A percentile compares a stretch with the other conserved stretches of the same genome.
Conservation (phyloP, 202 grass and related monocot species). For the Elaeis oleifera region DNA sequence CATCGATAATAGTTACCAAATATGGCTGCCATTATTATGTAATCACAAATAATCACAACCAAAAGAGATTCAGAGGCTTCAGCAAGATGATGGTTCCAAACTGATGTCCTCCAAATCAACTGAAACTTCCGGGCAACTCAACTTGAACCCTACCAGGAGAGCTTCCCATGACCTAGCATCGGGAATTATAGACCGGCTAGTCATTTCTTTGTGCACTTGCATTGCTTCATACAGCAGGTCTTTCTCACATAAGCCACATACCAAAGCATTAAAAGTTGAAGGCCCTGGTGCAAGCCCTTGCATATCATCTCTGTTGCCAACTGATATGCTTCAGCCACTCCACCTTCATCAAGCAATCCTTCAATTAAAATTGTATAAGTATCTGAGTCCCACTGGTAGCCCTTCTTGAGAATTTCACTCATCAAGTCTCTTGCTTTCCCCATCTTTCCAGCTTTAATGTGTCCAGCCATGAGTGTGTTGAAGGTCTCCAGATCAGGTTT, state of each 20-base stretch:
- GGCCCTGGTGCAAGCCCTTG: constrained; percentile 7
- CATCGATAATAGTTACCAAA: too few species aligned
- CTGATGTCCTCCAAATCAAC: too few species aligned
- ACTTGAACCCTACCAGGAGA: constrained; percentile 1
- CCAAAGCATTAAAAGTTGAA: constrained; percentile 20
- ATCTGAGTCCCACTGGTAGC: constrained; percentile 30
- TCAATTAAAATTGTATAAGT: constrained; percentile 26
- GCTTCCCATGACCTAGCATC: constrained; percentile 16
- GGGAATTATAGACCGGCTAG: not conserved
- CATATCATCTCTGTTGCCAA: constrained; percentile 30
- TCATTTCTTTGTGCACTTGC: constrained; percentile 9
- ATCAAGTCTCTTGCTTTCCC: constrained; percentile 25
- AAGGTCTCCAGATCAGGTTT: constrained; percentile 25
- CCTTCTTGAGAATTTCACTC: constrained; percentile 24
- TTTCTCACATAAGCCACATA: constrained; percentile 18
- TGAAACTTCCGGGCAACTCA: not conserved
- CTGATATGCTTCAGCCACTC: constrained; percentile 8
- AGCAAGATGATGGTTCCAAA: too few species aligned
- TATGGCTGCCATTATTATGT: too few species aligned
- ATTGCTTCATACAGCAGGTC: constrained; percentile 1
- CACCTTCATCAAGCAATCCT: constrained; percentile 5
- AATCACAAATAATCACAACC: too few species aligned
- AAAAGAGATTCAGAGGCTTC: too few species aligned
- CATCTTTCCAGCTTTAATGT: constrained; percentile 13
- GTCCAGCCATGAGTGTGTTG: constrained; percentile 26